Evolutionary conservation across 495 filamentous ascomycete genomes (phyloP), one percentile per base, ranked within the genome.

Genomic region (Xylaria bambusicola): DNA sequence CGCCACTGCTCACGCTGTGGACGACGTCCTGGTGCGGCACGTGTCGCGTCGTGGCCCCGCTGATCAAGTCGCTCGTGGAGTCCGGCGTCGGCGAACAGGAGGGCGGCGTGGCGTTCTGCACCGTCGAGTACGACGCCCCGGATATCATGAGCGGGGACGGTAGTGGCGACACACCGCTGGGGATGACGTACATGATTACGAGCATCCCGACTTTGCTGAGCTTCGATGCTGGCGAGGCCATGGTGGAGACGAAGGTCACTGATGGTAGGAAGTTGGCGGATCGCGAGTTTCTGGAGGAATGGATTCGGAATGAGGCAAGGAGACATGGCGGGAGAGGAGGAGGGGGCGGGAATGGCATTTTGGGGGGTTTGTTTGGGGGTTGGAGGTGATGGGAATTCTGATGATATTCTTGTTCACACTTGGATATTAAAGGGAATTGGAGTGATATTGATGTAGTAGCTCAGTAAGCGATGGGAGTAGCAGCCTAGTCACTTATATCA

Each of bases 1-100:
- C 72, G n/a, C 83, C 87, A 6, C 73, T 90, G 6, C 74, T 90
- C 31, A 90, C 88, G 1, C 72, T 90, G 13, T 91, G 87, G 88
- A 88, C 84, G 1, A 79, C 88, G 0, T 84, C 82, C 8, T 89
- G 80, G 71, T 89, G 86, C 68, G 67, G 78, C 7, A 82, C 81
- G 8, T 91, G 86, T 71, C 74, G 73, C 24, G 62, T 69, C 15
- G 77, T 88, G 18, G 73, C 72, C 3, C 84, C 86, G 6, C 62
- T 88, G 8, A 18, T 90, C 0, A 63, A 69, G 21, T 68, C 77
- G 5, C 64, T 88, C 26, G 69, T 89, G 33, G 74, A 83, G 58
- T 77, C 81, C 9, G 77, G 80, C 0, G 72, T 84, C 2, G 85
- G 85, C n/a, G 84, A 88, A 64, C 68, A 61, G 7, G 76, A 82